Base-by-base conservation (phyloP, 2,329 filamentous ascomycete species). In the Tetracladium maxilliforme region DNA sequence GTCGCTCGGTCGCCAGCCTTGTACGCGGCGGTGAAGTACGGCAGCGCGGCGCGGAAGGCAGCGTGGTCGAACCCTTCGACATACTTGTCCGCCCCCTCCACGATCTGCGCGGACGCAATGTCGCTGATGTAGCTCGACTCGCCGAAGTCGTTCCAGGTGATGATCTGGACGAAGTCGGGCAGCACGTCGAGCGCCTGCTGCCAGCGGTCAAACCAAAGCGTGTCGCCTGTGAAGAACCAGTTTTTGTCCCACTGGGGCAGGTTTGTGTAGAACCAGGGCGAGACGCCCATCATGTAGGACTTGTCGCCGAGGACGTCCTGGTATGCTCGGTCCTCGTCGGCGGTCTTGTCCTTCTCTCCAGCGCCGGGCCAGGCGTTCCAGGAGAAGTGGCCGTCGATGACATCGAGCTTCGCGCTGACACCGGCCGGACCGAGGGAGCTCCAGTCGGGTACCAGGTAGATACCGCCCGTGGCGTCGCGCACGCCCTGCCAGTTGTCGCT, bases 171-270 rank as follows among this genome's bases (percentile, higher is more conserved):
- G 11, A 57, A 57, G 19, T 54, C 45, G 2, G 64, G 59, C 14
- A 54, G 38, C 2, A 64, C 20, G 5, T 49, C 37, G n/a, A 61
- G 32, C 1, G 57, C 49, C 29, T 64, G 48, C 16, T 54, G 45
- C 70, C 69, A 74, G 7, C 70, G 60, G 27, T 66, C 51, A 32
- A 56, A 59, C 68, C 70, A 77, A 9, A 75, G 44, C 28, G 60
- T 51, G 34, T 74, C 70, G n/a, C 66, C 64, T 13, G 57, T 55
- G 54, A 64, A 76, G 6, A 72, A 49, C 68, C 70, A 76, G 39
- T 71, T 69, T 47, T 74, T 74, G 21, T 49, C 43, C 36, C 57
- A 72, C 6, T 51, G 48, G 0, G 64, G 58, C 4, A 72, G 47
- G 30, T 69, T 63, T 24, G 70, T 70, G 42, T 60, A 70, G 43